These are phyloP conservation scores for Steccherinum ochraceum DNA, from an alignment of 768 basidiomycete species.

Conservation along the genomic window DNA sequence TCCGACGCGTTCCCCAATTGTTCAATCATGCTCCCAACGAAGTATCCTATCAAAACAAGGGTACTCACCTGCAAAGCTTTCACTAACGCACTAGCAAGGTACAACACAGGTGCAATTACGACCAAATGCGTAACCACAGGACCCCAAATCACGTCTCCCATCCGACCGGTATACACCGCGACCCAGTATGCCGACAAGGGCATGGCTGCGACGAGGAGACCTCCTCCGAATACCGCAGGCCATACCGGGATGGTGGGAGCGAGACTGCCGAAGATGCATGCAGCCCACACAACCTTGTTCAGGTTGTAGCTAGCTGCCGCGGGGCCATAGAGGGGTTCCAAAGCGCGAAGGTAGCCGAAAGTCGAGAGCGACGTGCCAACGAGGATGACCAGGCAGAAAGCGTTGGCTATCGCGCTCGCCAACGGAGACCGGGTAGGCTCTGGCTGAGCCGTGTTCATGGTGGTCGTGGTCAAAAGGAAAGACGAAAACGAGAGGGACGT, in stretches of 20 bases:
- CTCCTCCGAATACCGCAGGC: slow-evolving; percentile 30
- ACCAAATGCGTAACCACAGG: slow-evolving; percentile 50
- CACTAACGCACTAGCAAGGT: slow-evolving; percentile 41
- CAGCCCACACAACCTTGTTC: slow-evolving; percentile 28
- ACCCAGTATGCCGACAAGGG: slow-evolving; percentile 67
- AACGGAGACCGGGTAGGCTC: slow-evolving; percentile 2
- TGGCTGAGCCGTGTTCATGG: slow-evolving; percentile 1
- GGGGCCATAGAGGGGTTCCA: slow-evolving; percentile 67
- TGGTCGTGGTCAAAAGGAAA: slow-evolving; percentile 1
- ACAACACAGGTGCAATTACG: slow-evolving; percentile 53
- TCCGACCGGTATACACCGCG: slow-evolving; percentile 51
- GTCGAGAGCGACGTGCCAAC: slow-evolving; percentile 47
- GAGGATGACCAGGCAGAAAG: slow-evolving; percentile 15
- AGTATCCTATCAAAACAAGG: neutral
- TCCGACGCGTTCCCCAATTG: neutral
- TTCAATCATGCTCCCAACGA: neutral
- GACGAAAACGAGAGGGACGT: neutral
- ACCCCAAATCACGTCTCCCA: slow-evolving; percentile 46
- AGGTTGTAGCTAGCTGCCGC: slow-evolving; percentile 49
- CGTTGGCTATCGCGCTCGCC: slow-evolving; percentile 12
- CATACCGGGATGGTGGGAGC: slow-evolving; percentile 26
- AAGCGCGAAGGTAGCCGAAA: slow-evolving; percentile 53
- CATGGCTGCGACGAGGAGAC: slow-evolving; percentile 34
- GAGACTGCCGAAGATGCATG: slow-evolving; percentile 28
- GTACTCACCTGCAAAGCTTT: slow-evolving; percentile 33